These are phyloP conservation scores for Hyphopichia khmerensis DNA, from an alignment of 1,139 yeast genomes.

Conservation along the genomic window DNA sequence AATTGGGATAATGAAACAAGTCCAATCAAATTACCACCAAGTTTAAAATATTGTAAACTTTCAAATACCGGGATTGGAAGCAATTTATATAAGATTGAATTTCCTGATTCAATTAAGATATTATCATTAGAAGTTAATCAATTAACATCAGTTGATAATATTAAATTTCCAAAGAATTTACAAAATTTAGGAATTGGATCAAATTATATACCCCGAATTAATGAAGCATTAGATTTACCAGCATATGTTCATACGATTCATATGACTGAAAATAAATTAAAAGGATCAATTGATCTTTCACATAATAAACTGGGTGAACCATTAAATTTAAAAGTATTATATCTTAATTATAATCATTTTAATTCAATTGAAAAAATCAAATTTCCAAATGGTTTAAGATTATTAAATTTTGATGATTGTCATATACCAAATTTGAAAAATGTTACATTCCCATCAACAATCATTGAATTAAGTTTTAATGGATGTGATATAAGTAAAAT, in stretches of 20 bases:
- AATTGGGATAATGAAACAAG: conserved; percentile 14
- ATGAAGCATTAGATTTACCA: conserved; percentile 14
- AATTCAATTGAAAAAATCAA: conserved; percentile 12
- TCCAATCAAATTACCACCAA: conserved; percentile 11
- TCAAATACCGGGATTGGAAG: conserved; percentile 18
- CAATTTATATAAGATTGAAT: conserved; percentile 11
- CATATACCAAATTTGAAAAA: conserved; percentile 9
- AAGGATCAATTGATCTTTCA: conserved; percentile 14
- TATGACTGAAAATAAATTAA: conserved; percentile 21
- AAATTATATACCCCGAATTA: conserved; percentile 12
- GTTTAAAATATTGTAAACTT: conserved; percentile 15
- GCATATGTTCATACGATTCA: conserved; percentile 15
- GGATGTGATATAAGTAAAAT: conserved; percentile 18
- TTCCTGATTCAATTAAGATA: conserved; percentile 17
- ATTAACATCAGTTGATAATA: conserved; percentile 16
- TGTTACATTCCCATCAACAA: conserved; percentile 11
- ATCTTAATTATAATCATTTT: conserved; percentile 18
- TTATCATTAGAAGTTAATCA: conserved; percentile 24
- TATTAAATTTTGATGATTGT: conserved; percentile 23
- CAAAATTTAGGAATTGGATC: conserved; percentile 22
- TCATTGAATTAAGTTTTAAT: conserved; percentile 19
- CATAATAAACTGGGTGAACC: conserved; percentile 14
- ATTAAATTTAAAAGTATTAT: conserved; percentile 16
- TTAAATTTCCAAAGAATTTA: conserved; percentile 18
- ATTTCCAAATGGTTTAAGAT: conserved; percentile 14